Percentiles rank a stretch among this genome's conserved stretches.
phyloP scores from a whole-genome alignment of 164 flowering plant genomes.

The Berberis vulgaris region DNA sequence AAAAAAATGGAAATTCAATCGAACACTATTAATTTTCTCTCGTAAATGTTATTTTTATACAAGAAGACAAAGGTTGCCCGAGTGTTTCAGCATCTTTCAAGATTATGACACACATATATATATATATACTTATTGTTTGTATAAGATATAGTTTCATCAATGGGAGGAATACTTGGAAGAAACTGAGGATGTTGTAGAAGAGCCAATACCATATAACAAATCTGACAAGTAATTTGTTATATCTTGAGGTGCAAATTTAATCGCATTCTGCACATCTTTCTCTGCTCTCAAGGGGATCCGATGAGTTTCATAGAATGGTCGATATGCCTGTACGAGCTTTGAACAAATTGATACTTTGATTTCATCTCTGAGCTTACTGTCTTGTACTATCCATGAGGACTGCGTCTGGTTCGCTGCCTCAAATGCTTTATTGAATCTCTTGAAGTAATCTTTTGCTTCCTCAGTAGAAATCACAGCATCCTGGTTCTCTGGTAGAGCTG shows the following conservation, averaged over 20 bases:
- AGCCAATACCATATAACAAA: conserved; percentile 36
- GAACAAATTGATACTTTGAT: conserved; percentile 33
- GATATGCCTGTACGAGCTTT: conserved; percentile 33
- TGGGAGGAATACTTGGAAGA: neutral
- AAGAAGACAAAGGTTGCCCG: too few relatives aligned
- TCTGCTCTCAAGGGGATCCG: conserved; percentile 12
- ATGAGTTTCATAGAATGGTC: conserved; percentile 32
- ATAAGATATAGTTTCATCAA: neutral
- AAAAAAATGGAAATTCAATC: too few relatives aligned
- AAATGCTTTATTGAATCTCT: conserved; percentile 36
- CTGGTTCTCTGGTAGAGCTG: conserved; percentile 29
- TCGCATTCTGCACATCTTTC: conserved; percentile 1
- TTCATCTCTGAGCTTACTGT: conserved; percentile 43
- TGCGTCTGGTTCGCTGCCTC: conserved; percentile 37
- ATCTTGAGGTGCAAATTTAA: conserved; percentile 64
- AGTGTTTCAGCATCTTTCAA: too few relatives aligned
- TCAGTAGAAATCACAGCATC: conserved; percentile 17
- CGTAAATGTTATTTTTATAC: too few relatives aligned
- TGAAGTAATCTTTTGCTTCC: conserved; percentile 29
- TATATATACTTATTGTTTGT: too few relatives aligned
- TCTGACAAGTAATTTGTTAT: conserved; percentile 63
- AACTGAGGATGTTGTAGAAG: conserved; percentile 9
- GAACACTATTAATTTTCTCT: too few relatives aligned
- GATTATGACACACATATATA: too few relatives aligned
- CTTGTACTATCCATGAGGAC: conserved; percentile 30